Percentiles rank a stretch among this genome's conserved stretches.
phyloP scores from a whole-genome alignment of 2,329 filamentous ascomycete species.

The Fusarium citri region DNA sequence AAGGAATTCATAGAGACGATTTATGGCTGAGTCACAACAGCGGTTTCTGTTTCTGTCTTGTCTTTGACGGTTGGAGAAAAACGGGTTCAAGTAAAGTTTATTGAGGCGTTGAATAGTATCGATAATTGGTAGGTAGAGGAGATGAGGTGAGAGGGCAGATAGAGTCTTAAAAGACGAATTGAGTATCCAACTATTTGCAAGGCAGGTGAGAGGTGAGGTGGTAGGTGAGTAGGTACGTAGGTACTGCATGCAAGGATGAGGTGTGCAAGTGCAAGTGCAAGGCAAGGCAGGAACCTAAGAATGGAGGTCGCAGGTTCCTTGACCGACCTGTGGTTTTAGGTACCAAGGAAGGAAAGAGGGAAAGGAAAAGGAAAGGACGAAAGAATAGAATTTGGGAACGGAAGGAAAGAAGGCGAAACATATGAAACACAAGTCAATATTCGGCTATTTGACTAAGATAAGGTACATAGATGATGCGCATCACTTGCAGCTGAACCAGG shows the following conservation, averaged over 20 bases:
- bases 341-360: conserved; percentile 11
- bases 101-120: conserved; percentile 6
- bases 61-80: neutral
- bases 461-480: conserved; percentile 16
- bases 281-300: neutral
- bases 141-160: conserved; percentile 13
- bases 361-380: conserved; percentile 3
- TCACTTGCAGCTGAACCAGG: conserved; percentile 4
- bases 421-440: conserved; percentile 36
- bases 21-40: conserved; percentile 21
- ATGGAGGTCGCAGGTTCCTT: conserved; percentile 18
- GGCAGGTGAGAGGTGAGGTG: neutral
- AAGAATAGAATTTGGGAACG: conserved; percentile 7
- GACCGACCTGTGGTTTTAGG: conserved; percentile 22
- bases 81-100: conserved; percentile 11
- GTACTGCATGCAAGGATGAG: conserved; percentile 30
- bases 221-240: neutral
- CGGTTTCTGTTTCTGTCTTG: conserved; percentile 11
- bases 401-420: conserved; percentile 22
- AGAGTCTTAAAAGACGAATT: conserved; percentile 19
- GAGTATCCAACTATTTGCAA: conserved; percentile 18
- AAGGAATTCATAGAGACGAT: conserved; percentile 66
- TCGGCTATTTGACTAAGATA: conserved; percentile 22
- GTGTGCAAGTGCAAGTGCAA: conserved; percentile 7
- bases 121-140: conserved; percentile 4